These are phyloP conservation scores for Candida mattraensis DNA, from an alignment of 805 yeast genomes.

Conservation along the genomic window DNA sequence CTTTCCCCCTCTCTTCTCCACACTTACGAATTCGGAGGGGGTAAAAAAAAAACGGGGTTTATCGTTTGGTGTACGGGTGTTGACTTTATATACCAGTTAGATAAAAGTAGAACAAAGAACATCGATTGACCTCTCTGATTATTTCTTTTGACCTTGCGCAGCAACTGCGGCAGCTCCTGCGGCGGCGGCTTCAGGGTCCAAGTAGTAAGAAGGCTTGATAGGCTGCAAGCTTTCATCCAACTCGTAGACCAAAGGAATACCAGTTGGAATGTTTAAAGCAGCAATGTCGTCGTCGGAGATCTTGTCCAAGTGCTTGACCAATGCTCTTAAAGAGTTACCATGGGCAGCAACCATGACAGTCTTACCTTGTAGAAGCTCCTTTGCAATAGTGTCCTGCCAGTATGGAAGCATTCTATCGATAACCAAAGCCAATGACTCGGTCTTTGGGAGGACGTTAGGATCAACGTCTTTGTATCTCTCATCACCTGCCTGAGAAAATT, in stretches of 20 bases:
- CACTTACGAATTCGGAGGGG: too few relatives aligned
- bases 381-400: slow-evolving; percentile 92
- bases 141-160: slow-evolving; percentile 83
- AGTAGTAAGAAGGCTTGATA: slow-evolving; percentile 89
- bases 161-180: slow-evolving; percentile 99
- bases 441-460: slow-evolving; percentile 84
- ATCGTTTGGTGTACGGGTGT: slow-evolving; percentile 6
- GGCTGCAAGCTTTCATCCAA: slow-evolving; percentile 85
- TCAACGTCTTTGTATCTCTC: slow-evolving; percentile 82
- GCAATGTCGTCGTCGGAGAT: slow-evolving; percentile 92
- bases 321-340: slow-evolving; percentile 97
- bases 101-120: slow-evolving; percentile 1
- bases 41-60: too few relatives aligned
- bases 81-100: not conserved
- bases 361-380: slow-evolving; percentile 81
- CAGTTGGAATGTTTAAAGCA: slow-evolving; percentile 95
- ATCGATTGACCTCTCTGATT: slow-evolving; percentile 8
- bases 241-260: slow-evolving; percentile 97
- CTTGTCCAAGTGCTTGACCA: slow-evolving; percentile 92
- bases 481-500: slow-evolving; percentile 85
- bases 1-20: too few relatives aligned
- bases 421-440: slow-evolving; percentile 92
- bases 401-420: slow-evolving; percentile 95
- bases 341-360: slow-evolving; percentile 94
- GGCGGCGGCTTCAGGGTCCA: slow-evolving; percentile 99